These are phyloP conservation scores for Phaeophleospora eucalypticola DNA, from an alignment of 2,329 filamentous ascomycete genomes.

Conservation along the genomic window DNA sequence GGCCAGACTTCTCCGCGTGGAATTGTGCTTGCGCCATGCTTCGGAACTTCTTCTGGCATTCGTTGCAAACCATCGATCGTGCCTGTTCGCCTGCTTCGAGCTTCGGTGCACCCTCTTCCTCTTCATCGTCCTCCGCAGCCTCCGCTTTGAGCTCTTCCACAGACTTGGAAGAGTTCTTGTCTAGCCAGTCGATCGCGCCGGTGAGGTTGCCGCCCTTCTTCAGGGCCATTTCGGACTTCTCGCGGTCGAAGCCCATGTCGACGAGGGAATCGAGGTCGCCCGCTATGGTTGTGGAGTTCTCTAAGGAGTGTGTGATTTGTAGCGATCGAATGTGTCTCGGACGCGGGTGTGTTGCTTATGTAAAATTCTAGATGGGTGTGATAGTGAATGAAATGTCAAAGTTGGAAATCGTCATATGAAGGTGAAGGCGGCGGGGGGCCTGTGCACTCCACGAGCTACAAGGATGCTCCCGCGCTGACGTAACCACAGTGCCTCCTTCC, in stretches of 20 bases:
- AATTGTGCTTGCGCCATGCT: conserved; percentile 78
- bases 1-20: conserved; percentile 85
- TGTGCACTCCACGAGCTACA: not conserved
- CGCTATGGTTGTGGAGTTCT: conserved; percentile 32
- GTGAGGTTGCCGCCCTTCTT: conserved; percentile 76
- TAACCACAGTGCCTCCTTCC: not conserved
- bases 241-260: conserved; percentile 75
- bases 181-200: conserved; percentile 89
- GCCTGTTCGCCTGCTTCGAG: conserved; percentile 68
- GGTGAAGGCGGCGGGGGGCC: not conserved
- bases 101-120: conserved; percentile 51
- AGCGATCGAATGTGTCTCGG: not conserved
- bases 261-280: conserved; percentile 59
- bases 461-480: not conserved
- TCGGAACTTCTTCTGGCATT: conserved; percentile 88
- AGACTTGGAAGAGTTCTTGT: conserved; percentile 82
- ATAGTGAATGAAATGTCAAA: not conserved
- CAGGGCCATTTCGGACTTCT: conserved; percentile 76
- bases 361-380: too few species aligned
- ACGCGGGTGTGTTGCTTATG: too few species aligned
- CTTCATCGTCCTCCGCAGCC: conserved; percentile 34
- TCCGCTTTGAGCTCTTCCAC: conserved; percentile 70
- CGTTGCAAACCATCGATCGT: conserved; percentile 84
- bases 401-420: not conserved
- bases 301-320: not conserved